phyloP scores from a whole-genome alignment of 495 filamentous ascomycete species.

The Xylaria longipes region DNA sequence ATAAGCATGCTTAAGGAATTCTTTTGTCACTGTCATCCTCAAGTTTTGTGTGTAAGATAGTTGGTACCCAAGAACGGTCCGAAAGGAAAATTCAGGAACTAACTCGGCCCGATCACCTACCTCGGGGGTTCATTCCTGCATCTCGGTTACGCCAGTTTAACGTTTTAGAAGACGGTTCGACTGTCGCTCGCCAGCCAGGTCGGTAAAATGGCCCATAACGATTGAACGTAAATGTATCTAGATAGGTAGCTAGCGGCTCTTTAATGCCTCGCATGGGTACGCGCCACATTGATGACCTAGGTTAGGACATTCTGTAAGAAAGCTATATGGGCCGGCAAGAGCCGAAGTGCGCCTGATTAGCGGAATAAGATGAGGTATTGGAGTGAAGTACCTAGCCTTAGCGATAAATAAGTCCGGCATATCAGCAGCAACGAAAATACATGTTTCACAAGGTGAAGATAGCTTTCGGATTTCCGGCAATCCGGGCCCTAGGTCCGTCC shows the following conservation, averaged over 20 bases:
- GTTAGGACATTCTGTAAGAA: not conserved
- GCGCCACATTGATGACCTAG: not conserved
- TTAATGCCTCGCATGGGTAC: not conserved
- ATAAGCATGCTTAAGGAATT: not conserved
- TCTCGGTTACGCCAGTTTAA: slow-evolving; percentile 2
- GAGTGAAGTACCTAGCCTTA: too few relatives aligned
- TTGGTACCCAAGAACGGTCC: slow-evolving; percentile 25
- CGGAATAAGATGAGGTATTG: not conserved
- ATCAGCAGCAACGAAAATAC: not conserved
- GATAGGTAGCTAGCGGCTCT: too few relatives aligned
- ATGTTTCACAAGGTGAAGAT: not conserved
- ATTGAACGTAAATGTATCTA: not conserved
- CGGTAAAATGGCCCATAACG: not conserved
- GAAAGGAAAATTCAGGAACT: slow-evolving; percentile 21
- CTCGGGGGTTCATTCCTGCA: not conserved
- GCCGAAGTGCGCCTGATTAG: not conserved
- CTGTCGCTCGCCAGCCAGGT: not conserved
- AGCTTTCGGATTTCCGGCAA: slow-evolving; percentile 8
- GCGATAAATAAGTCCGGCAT: not conserved
- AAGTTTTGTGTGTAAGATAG: not conserved
- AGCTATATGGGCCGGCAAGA: not conserved
- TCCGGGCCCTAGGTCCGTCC: slow-evolving; percentile 9
- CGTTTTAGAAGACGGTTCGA: not conserved
- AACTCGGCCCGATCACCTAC: slow-evolving; percentile 17
- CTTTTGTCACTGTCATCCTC: not conserved